Evolutionary conservation across 768 basidiomycete species (phyloP).

Genomic region (Stropharia rugosoannulata): DNA sequence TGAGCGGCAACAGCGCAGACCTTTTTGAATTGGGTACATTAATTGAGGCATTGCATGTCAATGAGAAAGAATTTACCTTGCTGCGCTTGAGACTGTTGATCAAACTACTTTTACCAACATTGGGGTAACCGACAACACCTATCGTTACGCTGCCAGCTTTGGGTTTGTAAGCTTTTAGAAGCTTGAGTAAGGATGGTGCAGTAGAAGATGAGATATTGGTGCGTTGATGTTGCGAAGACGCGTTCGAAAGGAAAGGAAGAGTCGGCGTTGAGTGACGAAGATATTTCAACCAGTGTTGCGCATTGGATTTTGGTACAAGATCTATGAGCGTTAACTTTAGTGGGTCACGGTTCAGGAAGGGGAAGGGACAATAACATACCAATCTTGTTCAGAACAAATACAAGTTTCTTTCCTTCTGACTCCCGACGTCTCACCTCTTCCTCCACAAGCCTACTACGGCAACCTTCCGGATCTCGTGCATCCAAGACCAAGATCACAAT

Average conservation of each 20-base stretch:
- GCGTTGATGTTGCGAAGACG: conserved; percentile 76
- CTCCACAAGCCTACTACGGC: conserved; percentile 88
- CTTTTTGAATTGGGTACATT: conserved; percentile 29
- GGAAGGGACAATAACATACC: conserved; percentile 47
- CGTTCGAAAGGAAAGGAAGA: conserved; percentile 83
- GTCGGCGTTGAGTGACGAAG: conserved; percentile 93
- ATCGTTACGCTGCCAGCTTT: conserved; percentile 74
- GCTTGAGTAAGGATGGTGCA: conserved; percentile 71
- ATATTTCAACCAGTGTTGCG: conserved; percentile 86
- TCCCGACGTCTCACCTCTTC: conserved; percentile 89
- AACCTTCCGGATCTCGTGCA: conserved; percentile 94
- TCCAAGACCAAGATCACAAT: conserved; percentile 89
- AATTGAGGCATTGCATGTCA: background rate
- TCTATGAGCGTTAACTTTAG: conserved; percentile 43
- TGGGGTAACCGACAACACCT: conserved; percentile 95
- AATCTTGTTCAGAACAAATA: conserved; percentile 96
- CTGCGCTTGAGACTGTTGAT: conserved; percentile 91
- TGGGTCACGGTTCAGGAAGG: background rate
- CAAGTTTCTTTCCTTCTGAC: conserved; percentile 85
- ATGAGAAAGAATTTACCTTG: conserved; percentile 45
- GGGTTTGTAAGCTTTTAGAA: conserved; percentile 83
- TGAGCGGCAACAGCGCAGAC: conserved; percentile 95
- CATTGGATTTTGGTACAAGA: conserved; percentile 85
- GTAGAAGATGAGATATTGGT: conserved; percentile 79
- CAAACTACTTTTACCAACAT: conserved; percentile 93